Conservation (phyloP, 352 stramenopile species). For the Globisporangium sylvaticum region DNA sequence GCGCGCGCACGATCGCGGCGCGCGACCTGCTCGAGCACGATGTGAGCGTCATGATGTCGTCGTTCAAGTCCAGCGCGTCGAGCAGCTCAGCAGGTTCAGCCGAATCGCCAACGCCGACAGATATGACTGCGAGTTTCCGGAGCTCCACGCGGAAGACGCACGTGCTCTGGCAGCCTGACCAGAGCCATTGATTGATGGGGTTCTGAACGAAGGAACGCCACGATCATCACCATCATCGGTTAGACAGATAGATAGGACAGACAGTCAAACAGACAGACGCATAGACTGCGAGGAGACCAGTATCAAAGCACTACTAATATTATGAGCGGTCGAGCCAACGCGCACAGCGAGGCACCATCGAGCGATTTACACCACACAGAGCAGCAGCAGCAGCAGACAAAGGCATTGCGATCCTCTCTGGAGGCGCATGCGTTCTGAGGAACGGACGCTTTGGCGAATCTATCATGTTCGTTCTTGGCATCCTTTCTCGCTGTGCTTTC, state of each 20-base stretch:
- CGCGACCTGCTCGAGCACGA: conserved; percentile 20
- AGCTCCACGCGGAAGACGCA: conserved; percentile 4
- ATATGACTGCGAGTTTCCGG: background rate
- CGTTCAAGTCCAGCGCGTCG: conserved; percentile 8
- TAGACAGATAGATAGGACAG: background rate
- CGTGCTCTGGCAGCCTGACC: conserved; percentile 5
- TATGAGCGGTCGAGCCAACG: background rate
- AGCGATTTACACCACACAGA: background rate
- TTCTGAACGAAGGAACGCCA: no score
- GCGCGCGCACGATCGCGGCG: conserved; percentile 23
- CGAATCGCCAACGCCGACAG: background rate
- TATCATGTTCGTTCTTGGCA: background rate
- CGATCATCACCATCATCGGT: no score
- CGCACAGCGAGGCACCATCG: no score
- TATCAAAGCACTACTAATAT: background rate
- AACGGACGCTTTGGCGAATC: background rate
- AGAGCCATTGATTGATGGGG: background rate
- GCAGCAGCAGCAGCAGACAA: no score
- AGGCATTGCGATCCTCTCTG: background rate
- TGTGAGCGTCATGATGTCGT: background rate
- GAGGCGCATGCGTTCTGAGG: background rate
- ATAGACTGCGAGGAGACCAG: background rate
- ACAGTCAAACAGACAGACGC: no score
- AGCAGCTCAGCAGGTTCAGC: background rate
- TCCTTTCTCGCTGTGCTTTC: no score